Conservation (phyloP, 176 grass and related monocot species). For the Cenchrus americanus region DNA sequence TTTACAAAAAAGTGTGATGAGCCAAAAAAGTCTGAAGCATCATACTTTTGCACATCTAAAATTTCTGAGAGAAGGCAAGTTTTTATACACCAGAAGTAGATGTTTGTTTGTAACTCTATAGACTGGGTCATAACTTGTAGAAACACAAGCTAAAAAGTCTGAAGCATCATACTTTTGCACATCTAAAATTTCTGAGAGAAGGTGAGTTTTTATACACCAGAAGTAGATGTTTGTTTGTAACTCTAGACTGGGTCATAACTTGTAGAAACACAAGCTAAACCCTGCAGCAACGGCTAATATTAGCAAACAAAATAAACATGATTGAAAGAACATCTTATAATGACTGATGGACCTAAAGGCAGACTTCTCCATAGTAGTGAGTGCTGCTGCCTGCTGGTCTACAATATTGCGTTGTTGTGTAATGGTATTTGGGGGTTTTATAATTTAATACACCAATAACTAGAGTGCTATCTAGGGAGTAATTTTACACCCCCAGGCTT, state of each 20-base stretch:
- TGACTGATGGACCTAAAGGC: background rate
- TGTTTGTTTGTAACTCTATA: background rate
- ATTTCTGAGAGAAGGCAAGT: background rate
- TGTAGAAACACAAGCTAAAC: background rate
- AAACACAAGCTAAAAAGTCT: background rate
- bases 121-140: background rate
- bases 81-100: background rate
- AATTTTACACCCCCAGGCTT: background rate
- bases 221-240: background rate
- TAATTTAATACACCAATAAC: background rate
- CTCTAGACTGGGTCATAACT: background rate
- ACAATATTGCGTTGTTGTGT: background rate
- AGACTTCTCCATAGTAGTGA: background rate
- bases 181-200: background rate
- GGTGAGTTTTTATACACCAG: background rate
- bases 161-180: background rate
- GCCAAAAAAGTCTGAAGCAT: background rate
- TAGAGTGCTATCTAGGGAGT: background rate
- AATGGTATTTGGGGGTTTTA: slow-evolving; percentile 20
- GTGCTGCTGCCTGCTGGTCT: background rate
- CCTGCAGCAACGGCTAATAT: background rate
- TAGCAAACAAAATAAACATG: background rate
- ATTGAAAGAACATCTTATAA: background rate
- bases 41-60: slow-evolving; percentile 2
- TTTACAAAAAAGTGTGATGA: background rate